phyloP scores from a whole-genome alignment of 2,329 filamentous ascomycete genomes.

The Lomentospora prolificans region DNA sequence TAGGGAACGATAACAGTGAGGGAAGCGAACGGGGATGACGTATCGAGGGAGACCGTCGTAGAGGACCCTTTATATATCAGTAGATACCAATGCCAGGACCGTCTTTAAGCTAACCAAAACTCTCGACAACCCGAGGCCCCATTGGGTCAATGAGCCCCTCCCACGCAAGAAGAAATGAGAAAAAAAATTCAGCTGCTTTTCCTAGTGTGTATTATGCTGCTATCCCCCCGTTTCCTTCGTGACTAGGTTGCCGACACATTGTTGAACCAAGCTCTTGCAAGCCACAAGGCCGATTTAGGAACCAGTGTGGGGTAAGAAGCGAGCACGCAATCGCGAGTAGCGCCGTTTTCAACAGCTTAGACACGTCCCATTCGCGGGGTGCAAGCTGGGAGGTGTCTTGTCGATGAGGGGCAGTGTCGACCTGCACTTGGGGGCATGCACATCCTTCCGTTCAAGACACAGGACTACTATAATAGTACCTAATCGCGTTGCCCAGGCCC shows the following conservation, averaged over 20 bases:
- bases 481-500: not conserved
- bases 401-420: not conserved
- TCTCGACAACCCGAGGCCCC: no score
- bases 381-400: no score
- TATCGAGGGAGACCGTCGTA: not conserved
- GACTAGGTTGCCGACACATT: not conserved
- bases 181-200: not conserved
- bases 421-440: no score
- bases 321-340: conserved; percentile 23
- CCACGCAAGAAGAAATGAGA: not conserved
- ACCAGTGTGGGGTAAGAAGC: conserved; percentile 19
- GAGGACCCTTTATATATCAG: conserved; percentile 5
- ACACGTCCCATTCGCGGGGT: conserved; percentile 6
- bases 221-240: not conserved
- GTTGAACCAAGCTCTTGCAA: not conserved
- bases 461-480: not conserved
- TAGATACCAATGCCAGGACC: not conserved
- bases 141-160: not conserved
- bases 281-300: conserved; percentile 15
- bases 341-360: not conserved
- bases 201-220: not conserved
- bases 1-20: not conserved
- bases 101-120: not conserved
- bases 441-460: not conserved
- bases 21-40: not conserved